A percentile compares a stretch with the other conserved stretches of the same genome.
Evolutionary conservation across 257 asterid genomes (phyloP).

Genomic region (Nicotiana attenuata): DNA sequence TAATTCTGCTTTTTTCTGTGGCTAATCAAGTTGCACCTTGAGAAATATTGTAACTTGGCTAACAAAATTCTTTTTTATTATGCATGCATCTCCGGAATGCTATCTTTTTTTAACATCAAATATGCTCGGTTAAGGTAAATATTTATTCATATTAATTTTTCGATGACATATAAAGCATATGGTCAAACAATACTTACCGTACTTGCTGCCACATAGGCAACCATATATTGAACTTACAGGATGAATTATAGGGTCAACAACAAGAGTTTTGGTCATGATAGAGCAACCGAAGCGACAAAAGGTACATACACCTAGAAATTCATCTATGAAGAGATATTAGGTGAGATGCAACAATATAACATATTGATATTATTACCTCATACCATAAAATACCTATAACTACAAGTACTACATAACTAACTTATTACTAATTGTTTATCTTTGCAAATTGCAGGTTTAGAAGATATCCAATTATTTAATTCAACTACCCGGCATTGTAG

Average conservation of each 20-base stretch:
- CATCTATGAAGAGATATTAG: too few relatives aligned
- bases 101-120: neutral
- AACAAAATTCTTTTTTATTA: neutral
- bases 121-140: neutral
- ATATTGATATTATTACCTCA: too few relatives aligned
- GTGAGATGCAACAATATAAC: too few relatives aligned
- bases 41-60: too few relatives aligned
- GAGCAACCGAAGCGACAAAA: too few relatives aligned
- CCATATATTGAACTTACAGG: neutral
- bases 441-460: neutral
- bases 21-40: neutral
- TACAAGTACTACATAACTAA: neutral
- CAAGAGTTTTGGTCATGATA: too few relatives aligned
- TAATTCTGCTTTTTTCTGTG: neutral
- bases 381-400: too few relatives aligned
- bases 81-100: neutral
- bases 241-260: neutral
- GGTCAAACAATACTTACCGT: neutral
- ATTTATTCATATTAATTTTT: too few relatives aligned
- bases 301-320: too few relatives aligned
- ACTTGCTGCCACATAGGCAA: neutral
- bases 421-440: neutral
- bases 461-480: neutral
- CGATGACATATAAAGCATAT: neutral
- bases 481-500: neutral